phyloP scores from a whole-genome alignment of 345 rosid genomes.

The Eutrema yunnanense region DNA sequence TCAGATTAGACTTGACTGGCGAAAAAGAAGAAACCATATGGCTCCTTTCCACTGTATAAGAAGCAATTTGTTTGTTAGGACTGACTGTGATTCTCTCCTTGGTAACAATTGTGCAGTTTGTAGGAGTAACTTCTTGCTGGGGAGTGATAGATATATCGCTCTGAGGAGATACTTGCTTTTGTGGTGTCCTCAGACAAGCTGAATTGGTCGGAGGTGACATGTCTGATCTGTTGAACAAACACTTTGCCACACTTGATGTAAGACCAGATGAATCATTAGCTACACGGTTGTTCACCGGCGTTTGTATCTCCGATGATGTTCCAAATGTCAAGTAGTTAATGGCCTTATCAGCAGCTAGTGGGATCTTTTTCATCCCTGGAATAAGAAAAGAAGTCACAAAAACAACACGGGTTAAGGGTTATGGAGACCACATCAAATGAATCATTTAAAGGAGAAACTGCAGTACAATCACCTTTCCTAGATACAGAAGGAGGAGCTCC shows the following conservation, averaged over 20 bases:
- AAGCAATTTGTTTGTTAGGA: conserved; percentile 56
- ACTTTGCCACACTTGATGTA: conserved; percentile 58
- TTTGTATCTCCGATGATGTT: conserved; percentile 18
- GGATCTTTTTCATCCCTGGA: neutral
- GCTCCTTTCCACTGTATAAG: conserved; percentile 69
- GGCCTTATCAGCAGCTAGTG: conserved; percentile 10
- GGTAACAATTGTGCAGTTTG: conserved; percentile 64
- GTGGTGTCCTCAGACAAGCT: conserved; percentile 56
- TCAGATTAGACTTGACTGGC: conserved; percentile 46
- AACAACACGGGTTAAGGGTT: neutral
- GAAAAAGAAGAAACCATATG: conserved; percentile 65
- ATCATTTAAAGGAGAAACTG: neutral
- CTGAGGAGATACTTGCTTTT: conserved; percentile 28
- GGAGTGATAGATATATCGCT: conserved; percentile 38
- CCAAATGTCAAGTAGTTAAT: conserved; percentile 26
- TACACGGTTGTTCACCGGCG: conserved; percentile 5
- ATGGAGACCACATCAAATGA: neutral
- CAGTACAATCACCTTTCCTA: conserved; percentile 28
- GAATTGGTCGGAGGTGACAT: conserved; percentile 43
- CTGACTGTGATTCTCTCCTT: conserved; percentile 64
- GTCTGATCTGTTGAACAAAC: conserved; percentile 52
- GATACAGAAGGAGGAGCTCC: conserved; percentile 38
- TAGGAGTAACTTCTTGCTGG: conserved; percentile 43
- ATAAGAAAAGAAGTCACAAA: neutral
- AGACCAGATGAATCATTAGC: conserved; percentile 23